These are phyloP conservation scores for Trichosporon coremiiforme DNA, from an alignment of 1,284 basidiomycete species.

Conservation along the genomic window DNA sequence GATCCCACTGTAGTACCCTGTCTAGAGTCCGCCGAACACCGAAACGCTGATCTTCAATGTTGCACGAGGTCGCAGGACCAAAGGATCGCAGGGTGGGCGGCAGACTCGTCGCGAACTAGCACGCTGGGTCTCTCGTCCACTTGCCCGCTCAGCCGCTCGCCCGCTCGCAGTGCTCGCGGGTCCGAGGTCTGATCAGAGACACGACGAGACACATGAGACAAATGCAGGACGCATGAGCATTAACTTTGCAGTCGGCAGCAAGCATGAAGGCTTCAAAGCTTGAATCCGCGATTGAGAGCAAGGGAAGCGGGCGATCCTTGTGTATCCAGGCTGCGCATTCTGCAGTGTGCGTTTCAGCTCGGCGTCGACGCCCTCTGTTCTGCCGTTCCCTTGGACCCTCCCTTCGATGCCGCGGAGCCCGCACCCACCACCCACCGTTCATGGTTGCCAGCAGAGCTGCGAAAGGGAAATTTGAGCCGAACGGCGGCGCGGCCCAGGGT, in stretches of 20 bases:
- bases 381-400: too few species aligned
- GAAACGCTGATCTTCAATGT: neutral
- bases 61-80: neutral
- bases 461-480: neutral
- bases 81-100: too few species aligned
- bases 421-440: neutral
- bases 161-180: too few species aligned
- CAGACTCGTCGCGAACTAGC: too few species aligned
- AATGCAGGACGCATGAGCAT: neutral
- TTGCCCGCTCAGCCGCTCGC: too few species aligned
- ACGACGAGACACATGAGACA: neutral
- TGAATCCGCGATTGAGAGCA: neutral
- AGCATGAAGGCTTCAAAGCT: conserved; percentile 1
- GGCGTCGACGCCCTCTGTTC: neutral
- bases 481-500: neutral
- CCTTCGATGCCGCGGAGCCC: too few species aligned
- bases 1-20: too few species aligned
- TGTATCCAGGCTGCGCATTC: neutral
- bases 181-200: neutral
- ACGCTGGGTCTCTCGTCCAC: too few species aligned
- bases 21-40: too few species aligned
- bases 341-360: neutral
- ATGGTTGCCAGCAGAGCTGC: neutral
- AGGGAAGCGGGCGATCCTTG: neutral
- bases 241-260: neutral